phyloP scores from a whole-genome alignment of 2,329 filamentous ascomycete genomes.

The Cytospora chrysosperma region DNA sequence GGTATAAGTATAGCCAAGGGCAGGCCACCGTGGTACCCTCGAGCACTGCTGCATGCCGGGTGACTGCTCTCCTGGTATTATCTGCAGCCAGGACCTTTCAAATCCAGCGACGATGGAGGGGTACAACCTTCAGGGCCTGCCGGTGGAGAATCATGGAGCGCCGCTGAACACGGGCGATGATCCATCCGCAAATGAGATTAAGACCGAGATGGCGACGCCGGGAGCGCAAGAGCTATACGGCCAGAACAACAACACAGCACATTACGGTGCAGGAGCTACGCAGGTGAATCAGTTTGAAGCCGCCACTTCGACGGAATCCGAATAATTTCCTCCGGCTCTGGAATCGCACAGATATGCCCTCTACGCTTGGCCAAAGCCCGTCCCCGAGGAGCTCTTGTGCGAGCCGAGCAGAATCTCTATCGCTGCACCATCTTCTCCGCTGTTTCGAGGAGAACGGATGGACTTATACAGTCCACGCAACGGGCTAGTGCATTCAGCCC shows the following conservation, averaged over 20 bases:
- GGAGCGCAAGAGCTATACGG: not conserved
- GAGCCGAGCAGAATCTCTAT: conserved; percentile 6
- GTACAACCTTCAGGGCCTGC: not conserved
- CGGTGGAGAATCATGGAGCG: not conserved
- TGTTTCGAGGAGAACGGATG: conserved; percentile 11
- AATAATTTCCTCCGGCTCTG: not conserved
- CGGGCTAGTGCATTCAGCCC: conserved; percentile 7
- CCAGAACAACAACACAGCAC: not conserved
- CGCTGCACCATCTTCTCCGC: not conserved
- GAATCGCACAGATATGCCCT: conserved; percentile 1
- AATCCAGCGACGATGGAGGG: not conserved
- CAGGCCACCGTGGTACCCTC: not conserved
- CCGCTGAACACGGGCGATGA: not conserved
- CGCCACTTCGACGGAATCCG: not conserved
- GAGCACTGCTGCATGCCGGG: not conserved
- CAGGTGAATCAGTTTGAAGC: not conserved
- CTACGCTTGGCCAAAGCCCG: not conserved
- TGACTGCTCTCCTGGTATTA: not conserved
- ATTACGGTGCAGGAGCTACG: not conserved
- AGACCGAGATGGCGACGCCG: not conserved
- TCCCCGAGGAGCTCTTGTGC: conserved; percentile 4
- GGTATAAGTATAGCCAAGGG: not conserved
- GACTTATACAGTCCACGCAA: conserved; percentile 4
- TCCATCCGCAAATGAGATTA: not conserved
- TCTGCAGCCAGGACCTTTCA: not conserved